Evolutionary conservation across 352 stramenopile genomes (phyloP).

Genomic region (Globisporangium takayamanum): DNA sequence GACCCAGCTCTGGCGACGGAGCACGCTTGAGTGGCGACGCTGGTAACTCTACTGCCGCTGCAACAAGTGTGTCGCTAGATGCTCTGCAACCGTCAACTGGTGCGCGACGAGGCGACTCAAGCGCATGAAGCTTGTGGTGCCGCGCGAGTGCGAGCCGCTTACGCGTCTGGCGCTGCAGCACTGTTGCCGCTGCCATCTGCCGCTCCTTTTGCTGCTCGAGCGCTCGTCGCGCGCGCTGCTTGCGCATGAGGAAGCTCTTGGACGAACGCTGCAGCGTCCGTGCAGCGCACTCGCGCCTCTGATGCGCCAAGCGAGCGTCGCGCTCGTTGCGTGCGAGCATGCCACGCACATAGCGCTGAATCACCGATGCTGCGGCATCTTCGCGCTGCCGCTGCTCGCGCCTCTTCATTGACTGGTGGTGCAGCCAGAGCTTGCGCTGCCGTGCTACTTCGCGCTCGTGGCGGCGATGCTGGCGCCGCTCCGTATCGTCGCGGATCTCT

Average conservation of each 20-base stretch:
- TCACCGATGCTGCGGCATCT: constrained; percentile 22
- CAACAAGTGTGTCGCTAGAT: background rate
- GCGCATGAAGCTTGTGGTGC: background rate
- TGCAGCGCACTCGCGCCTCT: constrained; percentile 20
- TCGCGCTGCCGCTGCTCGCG: constrained; percentile 36
- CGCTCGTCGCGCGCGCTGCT: constrained; percentile 13
- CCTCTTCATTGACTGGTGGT: constrained; percentile 39
- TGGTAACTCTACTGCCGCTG: background rate
- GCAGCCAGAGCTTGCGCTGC: constrained; percentile 40
- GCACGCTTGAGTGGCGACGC: background rate
- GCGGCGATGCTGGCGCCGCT: constrained; percentile 27
- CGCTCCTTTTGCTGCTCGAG: constrained; percentile 21
- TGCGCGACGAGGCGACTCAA: background rate
- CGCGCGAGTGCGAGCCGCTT: constrained; percentile 12
- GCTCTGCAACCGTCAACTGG: background rate
- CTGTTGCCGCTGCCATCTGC: constrained; percentile 27
- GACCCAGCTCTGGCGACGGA: background rate
- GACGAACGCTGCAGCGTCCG: constrained; percentile 29
- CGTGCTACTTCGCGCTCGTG: constrained; percentile 34
- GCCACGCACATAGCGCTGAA: constrained; percentile 41
- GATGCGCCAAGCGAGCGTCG: constrained; percentile 6
- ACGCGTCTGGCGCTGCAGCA: constrained; percentile 45
- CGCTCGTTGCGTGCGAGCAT: constrained; percentile 20
- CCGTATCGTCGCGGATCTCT: constrained; percentile 31
- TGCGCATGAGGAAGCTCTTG: constrained; percentile 21